Conservation (phyloP, 1,139 yeast species). For the Entelexis sorbosivorans region DNA sequence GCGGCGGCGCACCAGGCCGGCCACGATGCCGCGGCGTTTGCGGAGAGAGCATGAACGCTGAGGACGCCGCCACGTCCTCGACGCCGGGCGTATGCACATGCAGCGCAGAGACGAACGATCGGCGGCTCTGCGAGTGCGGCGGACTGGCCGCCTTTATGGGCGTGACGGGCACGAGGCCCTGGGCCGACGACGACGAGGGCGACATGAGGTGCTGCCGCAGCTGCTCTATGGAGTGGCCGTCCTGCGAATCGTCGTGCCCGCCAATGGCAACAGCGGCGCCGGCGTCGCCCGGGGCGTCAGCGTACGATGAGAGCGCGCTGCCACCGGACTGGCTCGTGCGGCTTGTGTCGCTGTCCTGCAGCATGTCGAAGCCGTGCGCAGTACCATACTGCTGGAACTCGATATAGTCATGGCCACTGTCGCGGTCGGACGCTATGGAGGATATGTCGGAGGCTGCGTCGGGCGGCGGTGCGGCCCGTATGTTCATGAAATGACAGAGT, state of each 20-base stretch:
- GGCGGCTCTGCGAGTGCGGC: neutral
- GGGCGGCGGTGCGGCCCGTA: neutral
- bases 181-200: neutral
- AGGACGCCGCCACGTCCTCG: neutral
- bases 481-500: neutral
- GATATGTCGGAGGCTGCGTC: neutral
- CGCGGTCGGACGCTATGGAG: neutral
- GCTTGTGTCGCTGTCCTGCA: slow-evolving; percentile 2
- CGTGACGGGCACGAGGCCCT: slow-evolving; percentile 3
- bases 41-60: slow-evolving; percentile 2
- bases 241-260: neutral
- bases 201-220: neutral
- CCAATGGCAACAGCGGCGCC: neutral
- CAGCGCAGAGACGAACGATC: neutral
- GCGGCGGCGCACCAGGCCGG: neutral
- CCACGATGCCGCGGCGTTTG: neutral
- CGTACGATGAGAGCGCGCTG: neutral
- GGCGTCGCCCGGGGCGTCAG: neutral
- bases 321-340: neutral
- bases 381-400: slow-evolving; percentile 1
- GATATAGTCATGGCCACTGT: neutral
- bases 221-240: neutral
- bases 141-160: neutral
- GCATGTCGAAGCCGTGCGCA: neutral
- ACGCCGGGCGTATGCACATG: neutral